Conservation (phyloP, 257 asterid species). For the Orobanche coerulescens region DNA sequence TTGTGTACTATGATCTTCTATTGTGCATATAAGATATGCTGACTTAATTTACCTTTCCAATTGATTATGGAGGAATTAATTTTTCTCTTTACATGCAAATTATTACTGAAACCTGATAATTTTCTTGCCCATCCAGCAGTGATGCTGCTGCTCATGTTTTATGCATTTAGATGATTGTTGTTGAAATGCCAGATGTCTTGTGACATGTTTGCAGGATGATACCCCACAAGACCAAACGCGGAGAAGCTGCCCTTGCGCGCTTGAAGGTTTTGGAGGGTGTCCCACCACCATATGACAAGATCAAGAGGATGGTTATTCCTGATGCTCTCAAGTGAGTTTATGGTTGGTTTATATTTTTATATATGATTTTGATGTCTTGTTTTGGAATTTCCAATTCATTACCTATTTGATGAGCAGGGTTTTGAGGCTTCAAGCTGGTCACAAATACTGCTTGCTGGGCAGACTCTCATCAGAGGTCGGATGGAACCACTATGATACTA, state of each 20-base stretch:
- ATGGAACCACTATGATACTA: constrained; percentile 84
- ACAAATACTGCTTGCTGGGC: constrained; percentile 74
- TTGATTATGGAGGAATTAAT: neutral
- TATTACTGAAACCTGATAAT: neutral
- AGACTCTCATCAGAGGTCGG: constrained; percentile 87
- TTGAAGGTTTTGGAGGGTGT: constrained; percentile 77
- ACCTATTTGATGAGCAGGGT: constrained; percentile 39
- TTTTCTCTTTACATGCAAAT: too few species aligned
- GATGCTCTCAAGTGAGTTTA: constrained; percentile 72
- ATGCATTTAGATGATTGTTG: neutral
- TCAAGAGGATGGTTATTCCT: constrained; percentile 77
- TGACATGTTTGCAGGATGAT: constrained; percentile 46
- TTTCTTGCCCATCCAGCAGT: neutral
- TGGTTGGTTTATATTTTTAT: neutral
- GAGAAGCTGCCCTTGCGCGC: constrained; percentile 85
- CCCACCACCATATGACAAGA: constrained; percentile 78
- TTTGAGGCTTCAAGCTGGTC: constrained; percentile 83
- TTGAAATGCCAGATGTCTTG: neutral
- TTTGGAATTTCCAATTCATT: neutral
- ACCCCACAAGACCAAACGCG: constrained; percentile 83
- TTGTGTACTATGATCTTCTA: neutral
- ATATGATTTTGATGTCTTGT: neutral
- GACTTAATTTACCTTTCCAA: neutral
- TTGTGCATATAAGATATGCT: neutral
- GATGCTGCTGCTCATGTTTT: neutral